phyloP scores from a whole-genome alignment of 1,139 yeast genomes.

The Suhomyces kunorum region DNA sequence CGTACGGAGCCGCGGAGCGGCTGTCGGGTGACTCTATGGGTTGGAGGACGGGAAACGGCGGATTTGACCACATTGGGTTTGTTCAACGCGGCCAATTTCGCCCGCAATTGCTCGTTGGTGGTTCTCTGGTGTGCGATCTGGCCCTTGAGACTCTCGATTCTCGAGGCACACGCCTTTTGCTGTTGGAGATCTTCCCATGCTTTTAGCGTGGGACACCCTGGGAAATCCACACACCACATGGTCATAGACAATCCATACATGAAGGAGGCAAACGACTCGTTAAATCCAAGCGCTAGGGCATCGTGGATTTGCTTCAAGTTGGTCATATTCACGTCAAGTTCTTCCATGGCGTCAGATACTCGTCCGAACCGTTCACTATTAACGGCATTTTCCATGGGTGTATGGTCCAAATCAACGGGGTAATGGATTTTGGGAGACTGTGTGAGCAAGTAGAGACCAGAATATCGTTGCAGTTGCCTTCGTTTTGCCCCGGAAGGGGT shows the following conservation, averaged over 20 bases:
- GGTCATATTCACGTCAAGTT: conserved; percentile 49
- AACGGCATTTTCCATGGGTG: conserved; percentile 38
- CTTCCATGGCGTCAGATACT: conserved; percentile 55
- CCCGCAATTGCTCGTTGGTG: conserved; percentile 31
- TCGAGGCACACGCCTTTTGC: conserved; percentile 28
- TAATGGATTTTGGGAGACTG: conserved; percentile 48
- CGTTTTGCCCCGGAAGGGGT: conserved; percentile 21
- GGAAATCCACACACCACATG: conserved; percentile 67
- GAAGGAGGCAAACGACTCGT: conserved; percentile 63
- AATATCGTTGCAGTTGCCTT: conserved; percentile 41
- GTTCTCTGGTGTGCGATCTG: conserved; percentile 25
- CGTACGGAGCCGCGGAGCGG: neutral
- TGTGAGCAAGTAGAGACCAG: conserved; percentile 41
- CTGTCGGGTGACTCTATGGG: neutral
- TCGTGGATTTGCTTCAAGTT: conserved; percentile 52
- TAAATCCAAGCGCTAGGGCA: conserved; percentile 51
- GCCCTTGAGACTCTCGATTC: conserved; percentile 25
- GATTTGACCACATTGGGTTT: neutral
- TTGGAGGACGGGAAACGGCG: neutral
- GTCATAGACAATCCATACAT: conserved; percentile 63
- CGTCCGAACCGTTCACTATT: conserved; percentile 40
- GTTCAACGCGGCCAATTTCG: conserved; percentile 18
- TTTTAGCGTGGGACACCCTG: conserved; percentile 41
- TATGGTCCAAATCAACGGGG: conserved; percentile 40
- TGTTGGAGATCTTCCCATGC: conserved; percentile 36